Percentiles rank a stretch among this genome's conserved stretches.
These are phyloP conservation scores for Russula brevipes DNA, from an alignment of 768 basidiomycete genomes.

Conservation along the genomic window DNA sequence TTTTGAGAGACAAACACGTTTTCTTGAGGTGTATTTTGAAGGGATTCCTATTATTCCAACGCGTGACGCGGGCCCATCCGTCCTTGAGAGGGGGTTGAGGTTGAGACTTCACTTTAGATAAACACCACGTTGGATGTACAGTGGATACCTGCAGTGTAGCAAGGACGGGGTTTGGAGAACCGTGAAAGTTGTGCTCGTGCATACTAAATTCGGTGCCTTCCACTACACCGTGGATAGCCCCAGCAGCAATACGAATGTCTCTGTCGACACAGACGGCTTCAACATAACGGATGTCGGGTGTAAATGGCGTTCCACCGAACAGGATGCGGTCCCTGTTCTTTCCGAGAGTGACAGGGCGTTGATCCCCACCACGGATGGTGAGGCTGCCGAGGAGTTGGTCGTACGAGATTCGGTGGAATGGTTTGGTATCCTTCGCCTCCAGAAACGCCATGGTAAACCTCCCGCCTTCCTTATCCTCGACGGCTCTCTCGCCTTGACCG, in stretches of 20 bases:
- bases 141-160: slow-evolving; percentile 48
- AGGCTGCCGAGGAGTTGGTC: slow-evolving; percentile 44
- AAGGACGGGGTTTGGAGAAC: slow-evolving; percentile 51
- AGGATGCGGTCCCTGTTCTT: slow-evolving; percentile 44
- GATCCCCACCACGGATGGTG: slow-evolving; percentile 37
- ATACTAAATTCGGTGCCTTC: slow-evolving; percentile 58
- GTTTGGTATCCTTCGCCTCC: slow-evolving; percentile 39
- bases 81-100: slow-evolving; percentile 32
- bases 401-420: slow-evolving; percentile 53
- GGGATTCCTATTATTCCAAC: slow-evolving; percentile 52
- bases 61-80: slow-evolving; percentile 52
- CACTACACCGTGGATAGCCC: slow-evolving; percentile 58
- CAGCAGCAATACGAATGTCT: slow-evolving; percentile 49
- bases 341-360: slow-evolving; percentile 50
- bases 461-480: slow-evolving; percentile 60
- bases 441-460: slow-evolving; percentile 56
- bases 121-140: slow-evolving; percentile 55
- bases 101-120: slow-evolving; percentile 40
- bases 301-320: slow-evolving; percentile 55
- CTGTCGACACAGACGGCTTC: slow-evolving; percentile 36
- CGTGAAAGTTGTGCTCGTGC: slow-evolving; percentile 56
- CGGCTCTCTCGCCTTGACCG: slow-evolving; percentile 47
- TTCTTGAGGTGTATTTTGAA: slow-evolving; percentile 51
- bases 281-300: slow-evolving; percentile 44
- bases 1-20: slow-evolving; percentile 43